Base-by-base conservation (phyloP, 208 protist genomes). In the Jaenimonas drosophilae region DNA sequence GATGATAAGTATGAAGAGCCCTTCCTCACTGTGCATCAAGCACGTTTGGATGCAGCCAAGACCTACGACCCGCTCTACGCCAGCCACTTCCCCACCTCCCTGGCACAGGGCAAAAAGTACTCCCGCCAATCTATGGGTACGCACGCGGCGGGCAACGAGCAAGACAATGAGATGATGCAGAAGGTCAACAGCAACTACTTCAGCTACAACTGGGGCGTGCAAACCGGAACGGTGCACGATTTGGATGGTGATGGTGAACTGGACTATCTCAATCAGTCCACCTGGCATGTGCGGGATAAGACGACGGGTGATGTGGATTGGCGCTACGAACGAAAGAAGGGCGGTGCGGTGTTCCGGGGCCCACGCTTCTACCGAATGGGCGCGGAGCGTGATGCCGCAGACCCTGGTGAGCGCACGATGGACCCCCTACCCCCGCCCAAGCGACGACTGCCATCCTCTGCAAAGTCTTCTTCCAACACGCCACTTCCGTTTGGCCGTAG, bases 241-340 rank as follows among this genome's bases (percentile, higher is more conserved):
- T 24, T 88, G 5, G 78, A 88, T 44, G 70, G 57, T 2, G 83
- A 92, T 44, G 83, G 83, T 27, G 69, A 60, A 50, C 74, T 45
- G 19, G 76, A 88, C 54, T 92, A 88, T 68, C 71, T 86, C 30
- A 56, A 66, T 17, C 50, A 76, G 31, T 57, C 54, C n/a, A 20
- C 42, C 16, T 84, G 68, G 62, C 83, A 92, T 55, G 78, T 88
- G 48, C 67, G 66, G 39, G 70, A 92, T 42, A 76, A 80, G 30
- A 45, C 58, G 20, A 88, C 83, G 9, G 72, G 83, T 7, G 83
- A 92, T 49, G 80, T 92, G 52, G 83, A 92, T 52, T 92, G 78
- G 74, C 73, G 78, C 21, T 88, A 88, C 38, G 83, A 92, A 55
- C 70, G 67, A 44, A 85, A 84, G 56, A 49, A 49, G 6, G 78